Evolutionary conservation across 495 filamentous ascomycete species (phyloP).

Genomic region (Podospora conica): DNA sequence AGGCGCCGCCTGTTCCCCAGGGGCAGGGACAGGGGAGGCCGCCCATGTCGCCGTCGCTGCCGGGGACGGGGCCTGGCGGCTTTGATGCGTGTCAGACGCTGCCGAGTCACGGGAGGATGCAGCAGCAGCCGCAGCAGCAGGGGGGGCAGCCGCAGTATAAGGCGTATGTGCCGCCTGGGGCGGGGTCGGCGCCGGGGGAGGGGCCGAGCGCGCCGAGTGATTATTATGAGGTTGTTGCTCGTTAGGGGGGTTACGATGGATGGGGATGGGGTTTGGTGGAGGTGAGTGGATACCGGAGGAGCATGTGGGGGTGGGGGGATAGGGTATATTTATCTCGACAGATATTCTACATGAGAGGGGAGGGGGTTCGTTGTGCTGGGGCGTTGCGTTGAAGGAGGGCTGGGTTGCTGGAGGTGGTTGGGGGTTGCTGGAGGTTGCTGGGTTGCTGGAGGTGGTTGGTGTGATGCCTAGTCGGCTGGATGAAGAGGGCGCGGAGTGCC

Average conservation of each 20-base stretch:
- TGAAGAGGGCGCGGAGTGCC: not conserved
- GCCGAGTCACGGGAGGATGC: constrained; percentile 25
- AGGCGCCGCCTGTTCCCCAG: constrained; percentile 39
- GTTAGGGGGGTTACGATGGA: not conserved
- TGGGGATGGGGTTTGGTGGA: not conserved
- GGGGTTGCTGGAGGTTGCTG: too few species aligned
- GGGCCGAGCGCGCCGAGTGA: constrained; percentile 18
- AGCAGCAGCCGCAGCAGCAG: not conserved
- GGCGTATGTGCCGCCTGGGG: constrained; percentile 29
- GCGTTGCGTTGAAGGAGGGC: too few species aligned
- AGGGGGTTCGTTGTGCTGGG: not conserved
- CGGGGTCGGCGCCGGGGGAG: not conserved
- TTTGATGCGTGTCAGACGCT: constrained; percentile 39
- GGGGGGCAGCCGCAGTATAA: constrained; percentile 27
- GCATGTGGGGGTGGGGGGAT: not conserved
- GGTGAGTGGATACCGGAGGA: not conserved
- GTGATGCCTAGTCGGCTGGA: not conserved
- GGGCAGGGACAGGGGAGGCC: constrained; percentile 34
- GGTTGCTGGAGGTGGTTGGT: too few species aligned
- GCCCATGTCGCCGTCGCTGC: constrained; percentile 36
- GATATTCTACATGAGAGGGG: not conserved
- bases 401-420: too few species aligned
- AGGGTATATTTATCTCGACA: not conserved
- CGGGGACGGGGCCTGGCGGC: constrained; percentile 33
- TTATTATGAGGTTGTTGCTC: constrained; percentile 24